phyloP scores from a whole-genome alignment of 2,329 filamentous ascomycete genomes.

The Monilinia vaccinii-corymbosi region DNA sequence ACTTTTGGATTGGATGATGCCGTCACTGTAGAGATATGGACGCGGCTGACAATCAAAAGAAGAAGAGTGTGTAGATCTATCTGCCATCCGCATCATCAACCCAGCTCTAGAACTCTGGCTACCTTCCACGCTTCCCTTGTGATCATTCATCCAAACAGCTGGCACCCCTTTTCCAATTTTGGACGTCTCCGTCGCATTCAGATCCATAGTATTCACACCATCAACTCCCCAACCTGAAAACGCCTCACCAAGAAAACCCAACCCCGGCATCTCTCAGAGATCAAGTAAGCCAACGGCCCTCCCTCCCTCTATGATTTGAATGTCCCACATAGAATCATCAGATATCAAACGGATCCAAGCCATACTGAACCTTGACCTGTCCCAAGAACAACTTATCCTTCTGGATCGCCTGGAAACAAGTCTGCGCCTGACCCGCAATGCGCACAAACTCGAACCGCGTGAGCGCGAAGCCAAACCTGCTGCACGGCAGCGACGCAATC shows the following conservation, averaged over 20 bases:
- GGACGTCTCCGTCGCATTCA: neutral
- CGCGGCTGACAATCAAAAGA: neutral
- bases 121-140: neutral
- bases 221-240: neutral
- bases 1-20: too few relatives aligned
- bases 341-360: neutral
- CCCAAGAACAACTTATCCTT: neutral
- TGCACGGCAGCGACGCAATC: neutral
- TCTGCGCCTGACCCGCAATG: neutral
- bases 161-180: neutral
- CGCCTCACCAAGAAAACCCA: too few relatives aligned
- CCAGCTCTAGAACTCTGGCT: neutral
- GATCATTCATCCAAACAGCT: neutral
- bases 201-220: neutral
- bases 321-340: neutral
- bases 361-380: neutral
- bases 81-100: neutral
- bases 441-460: neutral
- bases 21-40: too few relatives aligned
- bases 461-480: neutral
- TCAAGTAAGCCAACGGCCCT: too few relatives aligned
- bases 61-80: neutral
- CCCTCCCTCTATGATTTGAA: neutral
- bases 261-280: accelerated
- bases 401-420: neutral